Evolutionary conservation across 75 land plant genomes (phyloP).

Genomic region (Larix kaempferi): DNA sequence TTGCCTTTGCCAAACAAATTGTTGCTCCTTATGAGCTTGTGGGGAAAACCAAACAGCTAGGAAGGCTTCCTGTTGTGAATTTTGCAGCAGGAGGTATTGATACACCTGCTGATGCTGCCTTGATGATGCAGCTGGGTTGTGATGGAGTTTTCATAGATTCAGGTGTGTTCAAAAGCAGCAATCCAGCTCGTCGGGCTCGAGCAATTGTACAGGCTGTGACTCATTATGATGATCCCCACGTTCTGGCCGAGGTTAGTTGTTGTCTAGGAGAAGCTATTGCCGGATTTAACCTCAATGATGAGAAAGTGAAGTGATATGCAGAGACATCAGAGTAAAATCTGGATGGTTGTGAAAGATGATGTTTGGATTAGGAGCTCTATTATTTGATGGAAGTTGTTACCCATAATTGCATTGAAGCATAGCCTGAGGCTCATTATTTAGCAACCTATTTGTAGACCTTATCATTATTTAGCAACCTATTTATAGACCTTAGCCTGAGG

Average conservation of each 20-base stretch:
- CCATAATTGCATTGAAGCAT: too few species aligned
- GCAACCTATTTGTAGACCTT: too few species aligned
- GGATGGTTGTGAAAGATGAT: too few species aligned
- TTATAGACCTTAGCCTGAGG: too few species aligned
- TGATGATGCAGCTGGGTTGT: constrained; percentile 76
- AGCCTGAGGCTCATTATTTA: too few species aligned
- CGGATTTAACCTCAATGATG: constrained; percentile 27
- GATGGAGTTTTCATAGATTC: constrained; percentile 67
- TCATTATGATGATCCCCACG: constrained; percentile 53
- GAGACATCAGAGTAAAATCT: too few species aligned
- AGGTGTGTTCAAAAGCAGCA: constrained; percentile 38
- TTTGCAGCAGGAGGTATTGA: constrained; percentile 67
- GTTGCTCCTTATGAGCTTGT: constrained; percentile 70
- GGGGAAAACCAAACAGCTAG: constrained; percentile 90
- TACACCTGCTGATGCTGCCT: constrained; percentile 65
- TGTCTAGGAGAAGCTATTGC: constrained; percentile 45
- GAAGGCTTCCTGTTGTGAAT: constrained; percentile 44
- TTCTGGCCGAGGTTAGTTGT: constrained; percentile 48
- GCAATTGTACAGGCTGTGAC: constrained; percentile 68
- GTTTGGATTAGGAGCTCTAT: too few species aligned
- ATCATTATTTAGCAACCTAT: too few species aligned
- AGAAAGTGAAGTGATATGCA: not conserved
- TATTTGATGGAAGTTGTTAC: too few species aligned
- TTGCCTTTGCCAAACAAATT: constrained; percentile 36
- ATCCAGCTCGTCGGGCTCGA: constrained; percentile 41